Evolutionary conservation across 306 rosid species (phyloP).

Genomic region (Hippophae rhamnoides): DNA sequence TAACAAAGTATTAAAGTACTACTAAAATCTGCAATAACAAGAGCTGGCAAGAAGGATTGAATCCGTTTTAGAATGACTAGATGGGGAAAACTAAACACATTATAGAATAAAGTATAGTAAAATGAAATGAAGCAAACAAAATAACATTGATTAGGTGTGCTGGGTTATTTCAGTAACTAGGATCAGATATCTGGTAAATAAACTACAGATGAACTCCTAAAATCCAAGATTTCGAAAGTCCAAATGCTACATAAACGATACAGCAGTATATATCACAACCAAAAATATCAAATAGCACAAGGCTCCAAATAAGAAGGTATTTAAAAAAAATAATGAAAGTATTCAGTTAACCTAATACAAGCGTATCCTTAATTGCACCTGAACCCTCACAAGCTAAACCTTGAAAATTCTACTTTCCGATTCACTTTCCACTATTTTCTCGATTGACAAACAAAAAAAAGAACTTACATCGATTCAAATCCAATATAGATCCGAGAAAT

Average conservation of each 20-base stretch:
- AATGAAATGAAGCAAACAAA: neutral
- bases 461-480: constrained; percentile 9
- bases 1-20: no score
- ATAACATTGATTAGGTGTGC: neutral
- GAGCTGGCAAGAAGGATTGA: neutral
- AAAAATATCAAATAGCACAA: no score
- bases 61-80: no score
- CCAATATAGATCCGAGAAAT: constrained; percentile 35
- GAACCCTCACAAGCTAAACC: neutral
- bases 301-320: no score
- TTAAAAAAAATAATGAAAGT: no score
- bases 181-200: neutral
- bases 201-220: neutral
- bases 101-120: no score
- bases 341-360: neutral
- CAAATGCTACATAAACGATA: no score
- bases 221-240: no score
- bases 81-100: neutral
- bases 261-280: no score
- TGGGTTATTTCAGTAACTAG: neutral
- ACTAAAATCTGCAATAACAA: no score
- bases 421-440: constrained; percentile 14
- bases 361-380: neutral
- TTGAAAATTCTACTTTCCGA: neutral
- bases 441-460: constrained; percentile 7